Evolutionary conservation across 257 asterid species (phyloP).

Genomic region (Solanum pinnatisectum): DNA sequence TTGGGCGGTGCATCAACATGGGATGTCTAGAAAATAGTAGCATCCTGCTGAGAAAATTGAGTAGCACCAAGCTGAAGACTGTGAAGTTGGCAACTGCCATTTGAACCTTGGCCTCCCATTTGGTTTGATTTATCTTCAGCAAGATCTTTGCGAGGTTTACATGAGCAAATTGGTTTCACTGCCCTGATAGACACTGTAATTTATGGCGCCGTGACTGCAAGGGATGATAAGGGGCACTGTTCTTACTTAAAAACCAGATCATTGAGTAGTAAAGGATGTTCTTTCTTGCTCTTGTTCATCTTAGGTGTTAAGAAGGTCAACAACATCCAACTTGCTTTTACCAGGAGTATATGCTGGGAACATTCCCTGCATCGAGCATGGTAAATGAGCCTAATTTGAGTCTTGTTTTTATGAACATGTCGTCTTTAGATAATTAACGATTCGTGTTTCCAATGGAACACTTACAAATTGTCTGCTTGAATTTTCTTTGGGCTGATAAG

Average conservation of each 20-base stretch:
- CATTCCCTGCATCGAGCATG: background rate
- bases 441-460: background rate
- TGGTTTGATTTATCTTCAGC: background rate
- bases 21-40: conserved; percentile 22
- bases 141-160: background rate
- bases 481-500: background rate
- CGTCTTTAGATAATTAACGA: background rate
- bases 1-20: conserved; percentile 82
- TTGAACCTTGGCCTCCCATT: background rate
- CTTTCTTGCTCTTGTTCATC: background rate
- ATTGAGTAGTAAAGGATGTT: background rate
- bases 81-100: background rate
- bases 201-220: background rate
- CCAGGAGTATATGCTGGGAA: background rate
- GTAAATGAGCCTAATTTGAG: background rate
- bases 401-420: background rate
- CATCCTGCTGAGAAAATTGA: background rate
- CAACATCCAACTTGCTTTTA: background rate
- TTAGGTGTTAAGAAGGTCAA: background rate
- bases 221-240: background rate
- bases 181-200: background rate
- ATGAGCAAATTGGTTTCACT: background rate
- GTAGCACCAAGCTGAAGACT: background rate
- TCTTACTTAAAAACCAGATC: background rate
- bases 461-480: background rate